These are phyloP conservation scores for Colletotrichum camelliae DNA, from an alignment of 2,329 filamentous ascomycete genomes.

Conservation along the genomic window DNA sequence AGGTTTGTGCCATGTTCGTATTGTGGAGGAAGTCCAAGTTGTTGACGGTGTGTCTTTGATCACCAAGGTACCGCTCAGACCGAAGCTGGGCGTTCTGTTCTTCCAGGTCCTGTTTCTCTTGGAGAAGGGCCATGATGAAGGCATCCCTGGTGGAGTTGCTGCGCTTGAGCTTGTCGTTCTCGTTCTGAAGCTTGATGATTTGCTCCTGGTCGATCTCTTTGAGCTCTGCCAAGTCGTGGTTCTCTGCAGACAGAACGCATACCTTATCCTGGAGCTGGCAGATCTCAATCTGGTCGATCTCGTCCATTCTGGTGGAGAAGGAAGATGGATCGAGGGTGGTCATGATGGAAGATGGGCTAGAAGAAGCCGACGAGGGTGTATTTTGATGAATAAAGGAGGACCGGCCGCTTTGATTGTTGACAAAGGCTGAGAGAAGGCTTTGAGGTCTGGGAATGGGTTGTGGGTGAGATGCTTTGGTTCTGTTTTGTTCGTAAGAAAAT, in stretches of 20 bases:
- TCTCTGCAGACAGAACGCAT: neutral
- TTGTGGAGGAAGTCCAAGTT: rapidly evolving
- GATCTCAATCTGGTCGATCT: neutral
- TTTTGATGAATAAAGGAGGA: rapidly evolving
- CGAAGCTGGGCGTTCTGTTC: neutral
- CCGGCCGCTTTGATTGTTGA: neutral
- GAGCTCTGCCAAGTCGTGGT: neutral
- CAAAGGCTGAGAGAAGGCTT: neutral
- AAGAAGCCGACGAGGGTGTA: neutral
- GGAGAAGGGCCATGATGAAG: neutral
- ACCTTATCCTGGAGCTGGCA: neutral
- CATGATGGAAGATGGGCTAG: neutral
- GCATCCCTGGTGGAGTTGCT: neutral
- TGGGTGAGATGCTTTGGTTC: neutral
- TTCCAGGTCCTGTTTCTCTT: neutral
- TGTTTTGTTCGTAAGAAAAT: neutral
- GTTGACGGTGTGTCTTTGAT: neutral
- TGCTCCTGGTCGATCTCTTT: neutral
- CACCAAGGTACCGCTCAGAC: neutral
- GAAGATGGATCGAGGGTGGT: rapidly evolving
- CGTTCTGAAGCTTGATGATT: neutral
- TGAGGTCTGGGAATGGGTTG: rapidly evolving
- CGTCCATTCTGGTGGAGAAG: rapidly evolving
- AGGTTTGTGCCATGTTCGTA: rapidly evolving
- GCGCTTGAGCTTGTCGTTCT: neutral